These are phyloP conservation scores for Stenocarpella maydis DNA, from an alignment of 2,329 filamentous ascomycete genomes.

Conservation along the genomic window DNA sequence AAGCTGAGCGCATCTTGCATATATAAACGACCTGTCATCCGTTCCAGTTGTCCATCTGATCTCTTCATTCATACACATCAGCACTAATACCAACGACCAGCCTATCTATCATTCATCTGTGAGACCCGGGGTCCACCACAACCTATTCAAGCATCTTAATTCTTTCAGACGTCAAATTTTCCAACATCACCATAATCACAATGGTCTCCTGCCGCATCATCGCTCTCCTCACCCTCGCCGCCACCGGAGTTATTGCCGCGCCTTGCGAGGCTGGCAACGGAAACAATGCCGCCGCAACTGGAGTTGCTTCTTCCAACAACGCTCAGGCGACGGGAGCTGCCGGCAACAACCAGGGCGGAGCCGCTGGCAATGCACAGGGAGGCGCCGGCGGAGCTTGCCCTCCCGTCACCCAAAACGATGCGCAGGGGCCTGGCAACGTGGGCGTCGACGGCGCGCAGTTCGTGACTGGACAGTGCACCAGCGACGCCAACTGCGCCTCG, in stretches of 20 bases:
- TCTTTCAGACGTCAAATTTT: background rate
- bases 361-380: background rate
- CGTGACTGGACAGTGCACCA: constrained; percentile 25
- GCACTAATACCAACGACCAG: background rate
- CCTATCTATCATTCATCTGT: background rate
- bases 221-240: background rate
- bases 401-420: background rate
- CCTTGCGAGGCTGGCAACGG: background rate
- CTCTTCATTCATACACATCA: constrained; percentile 13
- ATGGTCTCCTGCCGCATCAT: constrained; percentile 27
- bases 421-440: background rate
- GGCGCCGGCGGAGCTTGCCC: background rate
- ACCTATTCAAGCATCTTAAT: background rate
- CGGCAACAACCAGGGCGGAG: background rate
- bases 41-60: background rate
- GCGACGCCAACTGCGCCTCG: constrained; percentile 21
- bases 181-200: background rate
- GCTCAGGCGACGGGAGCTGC: background rate
- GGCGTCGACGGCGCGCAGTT: constrained; percentile 24
- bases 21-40: background rate
- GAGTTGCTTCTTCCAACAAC: background rate
- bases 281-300: background rate
- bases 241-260: constrained; percentile 14
- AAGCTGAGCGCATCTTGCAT: background rate
- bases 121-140: constrained; percentile 18